phyloP scores from a whole-genome alignment of 2,329 filamentous ascomycete species.

The Aspergillus sp. region DNA sequence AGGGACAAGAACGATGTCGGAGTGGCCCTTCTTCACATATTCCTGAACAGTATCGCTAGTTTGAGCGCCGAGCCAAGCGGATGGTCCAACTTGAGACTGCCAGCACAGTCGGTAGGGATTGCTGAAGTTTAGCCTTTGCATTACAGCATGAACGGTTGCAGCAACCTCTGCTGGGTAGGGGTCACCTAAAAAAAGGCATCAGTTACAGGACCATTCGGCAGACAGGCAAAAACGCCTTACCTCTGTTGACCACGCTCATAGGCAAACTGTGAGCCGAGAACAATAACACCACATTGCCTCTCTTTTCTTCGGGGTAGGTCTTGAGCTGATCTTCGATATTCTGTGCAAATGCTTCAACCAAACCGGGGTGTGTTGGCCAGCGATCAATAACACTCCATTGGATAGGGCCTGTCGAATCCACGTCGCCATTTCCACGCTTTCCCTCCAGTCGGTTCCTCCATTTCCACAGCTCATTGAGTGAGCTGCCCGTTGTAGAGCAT shows the following conservation, averaged over 20 bases:
- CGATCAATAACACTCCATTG: conserved; percentile 97
- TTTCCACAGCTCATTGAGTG: conserved; percentile 96
- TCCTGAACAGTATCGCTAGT: conserved; percentile 84
- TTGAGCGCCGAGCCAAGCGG: conserved; percentile 92
- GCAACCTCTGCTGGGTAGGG: conserved; percentile 94
- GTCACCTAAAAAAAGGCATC: conserved; percentile 59
- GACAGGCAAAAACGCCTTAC: conserved; percentile 43
- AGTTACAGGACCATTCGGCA: neutral
- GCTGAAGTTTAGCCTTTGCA: conserved; percentile 80
- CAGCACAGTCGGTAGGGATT: conserved; percentile 94
- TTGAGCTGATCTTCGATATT: conserved; percentile 85
- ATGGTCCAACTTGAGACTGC: conserved; percentile 97
- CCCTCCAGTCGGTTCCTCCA: conserved; percentile 85
- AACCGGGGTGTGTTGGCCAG: conserved; percentile 87
- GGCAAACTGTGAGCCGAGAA: conserved; percentile 96
- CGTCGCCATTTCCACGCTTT: conserved; percentile 58
- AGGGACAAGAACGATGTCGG: conserved; percentile 84
- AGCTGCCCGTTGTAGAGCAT: conserved; percentile 95
- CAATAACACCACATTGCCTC: conserved; percentile 78
- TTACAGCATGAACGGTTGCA: conserved; percentile 95
- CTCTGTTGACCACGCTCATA: conserved; percentile 95
- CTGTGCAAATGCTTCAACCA: conserved; percentile 87
- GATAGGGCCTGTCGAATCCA: conserved; percentile 67
- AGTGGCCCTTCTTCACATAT: conserved; percentile 88
- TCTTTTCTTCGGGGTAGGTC: conserved; percentile 78